Evolutionary conservation across 2,329 filamentous ascomycete genomes (phyloP).

Genomic region (Hypoxylon sp.): DNA sequence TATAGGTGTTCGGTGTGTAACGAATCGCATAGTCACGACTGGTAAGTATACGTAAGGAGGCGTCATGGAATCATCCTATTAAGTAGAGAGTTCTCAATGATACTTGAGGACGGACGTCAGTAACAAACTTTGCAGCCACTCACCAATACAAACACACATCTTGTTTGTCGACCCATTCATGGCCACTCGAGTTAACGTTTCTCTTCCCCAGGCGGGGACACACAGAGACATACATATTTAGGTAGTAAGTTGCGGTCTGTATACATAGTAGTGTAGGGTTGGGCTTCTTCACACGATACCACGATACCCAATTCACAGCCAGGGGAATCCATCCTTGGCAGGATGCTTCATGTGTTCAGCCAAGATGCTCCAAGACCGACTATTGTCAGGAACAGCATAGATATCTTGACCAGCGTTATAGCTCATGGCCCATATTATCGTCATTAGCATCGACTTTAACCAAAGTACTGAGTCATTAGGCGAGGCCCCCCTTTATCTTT

Average conservation of each 20-base stretch:
- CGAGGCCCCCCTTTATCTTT: slow-evolving; percentile 1
- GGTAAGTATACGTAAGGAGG: slow-evolving; percentile 16
- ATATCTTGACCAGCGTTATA: slow-evolving; percentile 12
- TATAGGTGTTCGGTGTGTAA: slow-evolving; percentile 20
- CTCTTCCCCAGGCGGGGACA: slow-evolving; percentile 6
- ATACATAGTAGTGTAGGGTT: slow-evolving; percentile 16
- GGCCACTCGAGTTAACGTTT: background rate
- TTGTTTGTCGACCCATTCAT: slow-evolving; percentile 6
- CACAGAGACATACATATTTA: slow-evolving; percentile 10
- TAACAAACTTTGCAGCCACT: slow-evolving; percentile 4
- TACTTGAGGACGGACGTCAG: background rate
- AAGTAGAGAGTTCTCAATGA: slow-evolving; percentile 6
- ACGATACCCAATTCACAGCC: slow-evolving; percentile 36
- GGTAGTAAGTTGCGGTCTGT: slow-evolving; percentile 25
- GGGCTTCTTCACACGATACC: slow-evolving; percentile 27
- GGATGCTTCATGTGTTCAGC: slow-evolving; percentile 30
- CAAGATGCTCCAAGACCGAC: slow-evolving; percentile 33
- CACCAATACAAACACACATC: background rate
- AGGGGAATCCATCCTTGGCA: slow-evolving; percentile 35
- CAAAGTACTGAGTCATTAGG: slow-evolving; percentile 1
- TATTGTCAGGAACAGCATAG: slow-evolving; percentile 32
- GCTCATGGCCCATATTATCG: slow-evolving; percentile 4
- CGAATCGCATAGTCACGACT: slow-evolving; percentile 2
- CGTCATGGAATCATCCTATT: slow-evolving; percentile 24
- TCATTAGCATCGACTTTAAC: slow-evolving; percentile 14